phyloP scores from a whole-genome alignment of 495 filamentous ascomycete species.

The Mycothermus thermophilus region DNA sequence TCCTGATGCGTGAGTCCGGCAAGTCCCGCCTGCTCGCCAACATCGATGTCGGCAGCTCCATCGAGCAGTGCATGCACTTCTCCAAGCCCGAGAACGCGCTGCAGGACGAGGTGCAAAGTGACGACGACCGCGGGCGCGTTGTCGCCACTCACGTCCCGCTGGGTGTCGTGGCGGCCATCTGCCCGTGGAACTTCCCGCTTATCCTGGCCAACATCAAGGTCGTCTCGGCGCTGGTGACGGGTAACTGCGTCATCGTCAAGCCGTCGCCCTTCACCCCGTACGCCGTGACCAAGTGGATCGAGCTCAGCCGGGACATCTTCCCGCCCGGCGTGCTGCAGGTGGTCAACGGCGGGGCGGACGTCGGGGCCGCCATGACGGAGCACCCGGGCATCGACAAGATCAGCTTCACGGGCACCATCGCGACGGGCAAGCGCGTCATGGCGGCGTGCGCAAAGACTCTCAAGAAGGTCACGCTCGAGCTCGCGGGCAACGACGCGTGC shows the following conservation, averaged over 20 bases:
- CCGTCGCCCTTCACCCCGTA: slow-evolving; percentile 55
- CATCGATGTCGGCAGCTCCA: slow-evolving; percentile 15
- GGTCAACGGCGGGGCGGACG: slow-evolving; percentile 49
- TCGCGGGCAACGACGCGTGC: slow-evolving; percentile 56
- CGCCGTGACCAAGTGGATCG: slow-evolving; percentile 47
- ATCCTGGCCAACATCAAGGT: slow-evolving; percentile 43
- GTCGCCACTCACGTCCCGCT: slow-evolving; percentile 38
- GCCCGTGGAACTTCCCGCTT: slow-evolving; percentile 55
- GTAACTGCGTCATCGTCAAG: slow-evolving; percentile 52
- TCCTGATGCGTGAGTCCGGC: slow-evolving; percentile 29
- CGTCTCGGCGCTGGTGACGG: slow-evolving; percentile 41
- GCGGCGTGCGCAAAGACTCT: slow-evolving; percentile 44
- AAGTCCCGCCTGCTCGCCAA: slow-evolving; percentile 23
- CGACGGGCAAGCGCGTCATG: slow-evolving; percentile 52
- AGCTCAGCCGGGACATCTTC: slow-evolving; percentile 45
- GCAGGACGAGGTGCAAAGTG: slow-evolving; percentile 35
- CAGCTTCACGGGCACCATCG: slow-evolving; percentile 52
- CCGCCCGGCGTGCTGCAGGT: slow-evolving; percentile 55
- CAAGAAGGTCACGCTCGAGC: slow-evolving; percentile 38
- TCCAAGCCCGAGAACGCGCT: slow-evolving; percentile 18
- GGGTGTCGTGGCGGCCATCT: slow-evolving; percentile 40
- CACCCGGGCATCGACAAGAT: slow-evolving; percentile 55
- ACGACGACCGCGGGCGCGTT: slow-evolving; percentile 34
- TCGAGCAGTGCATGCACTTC: slow-evolving; percentile 16
- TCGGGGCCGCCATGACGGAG: slow-evolving; percentile 43